phyloP scores from a whole-genome alignment of 192 early-diverging fungal species.

The Podila minutissima region DNA sequence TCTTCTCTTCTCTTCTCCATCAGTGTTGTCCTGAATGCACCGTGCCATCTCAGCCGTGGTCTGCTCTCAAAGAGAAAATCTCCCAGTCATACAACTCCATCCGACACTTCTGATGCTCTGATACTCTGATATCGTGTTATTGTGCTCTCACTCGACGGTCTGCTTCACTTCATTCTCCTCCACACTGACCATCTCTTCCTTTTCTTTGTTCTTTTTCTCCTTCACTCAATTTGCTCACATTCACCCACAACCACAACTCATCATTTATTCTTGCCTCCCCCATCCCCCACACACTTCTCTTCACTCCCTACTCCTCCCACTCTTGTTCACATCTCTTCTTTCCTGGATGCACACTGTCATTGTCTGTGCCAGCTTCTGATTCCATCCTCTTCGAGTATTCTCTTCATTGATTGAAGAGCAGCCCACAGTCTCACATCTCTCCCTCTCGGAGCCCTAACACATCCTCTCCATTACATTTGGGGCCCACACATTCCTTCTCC shows the following conservation, averaged over 20 bases:
- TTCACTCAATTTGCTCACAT: not conserved
- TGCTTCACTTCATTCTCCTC: not conserved
- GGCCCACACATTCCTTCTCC: not conserved
- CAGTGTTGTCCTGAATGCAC: too few species aligned
- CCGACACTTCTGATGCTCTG: too few species aligned
- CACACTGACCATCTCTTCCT: constrained; percentile 1
- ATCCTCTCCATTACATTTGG: not conserved
- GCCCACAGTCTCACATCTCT: not conserved
- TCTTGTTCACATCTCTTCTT: not conserved
- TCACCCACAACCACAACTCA: not conserved
- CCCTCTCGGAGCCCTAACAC: not conserved
- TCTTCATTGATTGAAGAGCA: not conserved
- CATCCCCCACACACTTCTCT: too few species aligned
- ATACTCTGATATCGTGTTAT: too few species aligned
- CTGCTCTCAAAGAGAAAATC: too few species aligned
- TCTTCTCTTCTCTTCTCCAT: too few species aligned
- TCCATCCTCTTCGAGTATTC: not conserved
- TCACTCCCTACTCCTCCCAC: not conserved
- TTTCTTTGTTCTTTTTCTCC: not conserved
- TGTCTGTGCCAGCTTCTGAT: not conserved
- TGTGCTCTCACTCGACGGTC: not conserved
- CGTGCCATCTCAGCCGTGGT: too few species aligned
- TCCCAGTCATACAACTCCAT: too few species aligned
- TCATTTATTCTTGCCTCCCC: not conserved
- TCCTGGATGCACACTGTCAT: not conserved